A percentile compares a stretch with the other conserved stretches of the same genome.
These are phyloP conservation scores for Coemansia sp. DNA, from an alignment of 192 early-diverging fungal species.

Conservation along the genomic window DNA sequence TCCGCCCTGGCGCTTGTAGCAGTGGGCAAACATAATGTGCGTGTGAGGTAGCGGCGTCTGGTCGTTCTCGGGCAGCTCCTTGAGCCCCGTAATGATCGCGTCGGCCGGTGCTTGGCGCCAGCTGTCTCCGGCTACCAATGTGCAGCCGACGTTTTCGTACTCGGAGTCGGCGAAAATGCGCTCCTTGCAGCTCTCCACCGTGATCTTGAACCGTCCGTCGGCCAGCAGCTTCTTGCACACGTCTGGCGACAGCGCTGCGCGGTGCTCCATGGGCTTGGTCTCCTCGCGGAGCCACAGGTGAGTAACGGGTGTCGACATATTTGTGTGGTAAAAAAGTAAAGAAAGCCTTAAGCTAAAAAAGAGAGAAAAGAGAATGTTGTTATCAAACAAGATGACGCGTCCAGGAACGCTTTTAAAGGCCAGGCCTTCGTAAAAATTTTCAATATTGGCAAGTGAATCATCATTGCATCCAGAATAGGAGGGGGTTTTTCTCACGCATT, in stretches of 20 bases:
- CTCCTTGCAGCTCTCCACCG: slow-evolving; percentile 78
- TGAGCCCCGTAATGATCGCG: slow-evolving; percentile 94
- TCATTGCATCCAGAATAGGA: background rate
- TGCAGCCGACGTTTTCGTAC: slow-evolving; percentile 82
- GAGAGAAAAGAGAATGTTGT: background rate
- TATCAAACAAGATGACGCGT: background rate
- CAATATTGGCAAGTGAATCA: background rate
- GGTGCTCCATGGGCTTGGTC: slow-evolving; percentile 95
- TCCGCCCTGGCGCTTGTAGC: slow-evolving; percentile 93
- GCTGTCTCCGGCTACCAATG: slow-evolving; percentile 69
- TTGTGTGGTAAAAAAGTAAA: background rate
- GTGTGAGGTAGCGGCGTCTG: slow-evolving; percentile 82
- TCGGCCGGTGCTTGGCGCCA: slow-evolving; percentile 87
- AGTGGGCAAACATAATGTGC: slow-evolving; percentile 99
- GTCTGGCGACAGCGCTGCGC: slow-evolving; percentile 87
- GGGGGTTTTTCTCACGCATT: background rate
- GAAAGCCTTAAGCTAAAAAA: slow-evolving; percentile 2
- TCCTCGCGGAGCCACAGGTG: slow-evolving; percentile 96
- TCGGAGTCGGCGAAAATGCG: slow-evolving; percentile 90
- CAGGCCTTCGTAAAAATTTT: background rate
- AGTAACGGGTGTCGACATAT: slow-evolving; percentile 20
- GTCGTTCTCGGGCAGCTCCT: slow-evolving; percentile 96
- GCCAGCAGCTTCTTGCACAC: slow-evolving; percentile 77
- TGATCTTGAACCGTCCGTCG: slow-evolving; percentile 75
- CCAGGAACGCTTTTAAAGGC: background rate